These are phyloP conservation scores for Nicotiana otophora DNA, from an alignment of 257 asterid genomes.

Conservation along the genomic window DNA sequence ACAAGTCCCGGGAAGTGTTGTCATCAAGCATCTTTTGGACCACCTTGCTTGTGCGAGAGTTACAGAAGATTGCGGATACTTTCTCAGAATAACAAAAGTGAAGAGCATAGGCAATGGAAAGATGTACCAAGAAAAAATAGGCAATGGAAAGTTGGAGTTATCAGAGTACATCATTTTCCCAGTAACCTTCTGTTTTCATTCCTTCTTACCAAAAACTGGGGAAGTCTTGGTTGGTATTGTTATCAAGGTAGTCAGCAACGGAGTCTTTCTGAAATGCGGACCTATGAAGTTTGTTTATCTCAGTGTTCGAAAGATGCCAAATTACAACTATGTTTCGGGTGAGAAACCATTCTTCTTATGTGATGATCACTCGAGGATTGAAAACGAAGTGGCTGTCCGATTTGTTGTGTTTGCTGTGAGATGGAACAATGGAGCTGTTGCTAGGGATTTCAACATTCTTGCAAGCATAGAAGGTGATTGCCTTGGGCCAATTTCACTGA, in stretches of 20 bases:
- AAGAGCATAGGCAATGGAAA: slow-evolving; percentile 47
- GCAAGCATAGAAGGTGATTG: slow-evolving; percentile 56
- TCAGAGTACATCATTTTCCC: slow-evolving; percentile 29
- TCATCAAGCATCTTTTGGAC: slow-evolving; percentile 34
- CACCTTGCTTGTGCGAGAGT: slow-evolving; percentile 33
- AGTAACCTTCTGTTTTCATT: slow-evolving; percentile 43
- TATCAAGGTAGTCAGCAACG: slow-evolving; percentile 17
- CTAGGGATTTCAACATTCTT: slow-evolving; percentile 49
- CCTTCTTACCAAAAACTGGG: slow-evolving; percentile 54
- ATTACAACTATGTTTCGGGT: slow-evolving; percentile 30
- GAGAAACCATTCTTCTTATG: slow-evolving; percentile 28
- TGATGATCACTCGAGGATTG: slow-evolving; percentile 60
- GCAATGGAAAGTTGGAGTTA: not conserved
- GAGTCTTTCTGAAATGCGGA: slow-evolving; percentile 69
- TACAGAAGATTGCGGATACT: slow-evolving; percentile 46
- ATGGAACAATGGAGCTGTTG: slow-evolving; percentile 33
- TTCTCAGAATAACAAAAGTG: slow-evolving; percentile 56
- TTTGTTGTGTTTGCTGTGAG: slow-evolving; percentile 45
- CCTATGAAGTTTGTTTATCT: slow-evolving; percentile 64
- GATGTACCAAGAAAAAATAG: not conserved
- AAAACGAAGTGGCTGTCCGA: slow-evolving; percentile 44
- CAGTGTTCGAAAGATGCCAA: slow-evolving; percentile 44
- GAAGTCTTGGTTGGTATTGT: slow-evolving; percentile 63
- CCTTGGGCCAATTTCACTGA: slow-evolving; percentile 68
- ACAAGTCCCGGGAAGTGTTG: slow-evolving; percentile 27